These are phyloP conservation scores for Hypoxylon fuscum DNA, from an alignment of 495 filamentous ascomycete genomes.

Conservation along the genomic window DNA sequence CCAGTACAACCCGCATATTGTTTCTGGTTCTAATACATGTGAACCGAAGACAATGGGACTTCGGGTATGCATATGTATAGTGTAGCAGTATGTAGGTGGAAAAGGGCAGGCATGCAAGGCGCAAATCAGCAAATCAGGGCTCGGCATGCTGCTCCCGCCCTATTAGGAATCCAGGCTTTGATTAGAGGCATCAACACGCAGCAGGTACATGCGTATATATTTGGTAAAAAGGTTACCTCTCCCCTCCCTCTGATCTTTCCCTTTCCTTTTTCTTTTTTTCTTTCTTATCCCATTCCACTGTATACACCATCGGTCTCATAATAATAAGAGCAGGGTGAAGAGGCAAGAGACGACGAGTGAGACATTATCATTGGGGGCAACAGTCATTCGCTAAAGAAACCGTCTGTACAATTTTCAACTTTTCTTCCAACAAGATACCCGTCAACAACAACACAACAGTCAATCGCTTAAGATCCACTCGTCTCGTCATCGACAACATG, in stretches of 20 bases:
- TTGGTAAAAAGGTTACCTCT: slow-evolving; percentile 7
- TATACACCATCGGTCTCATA: slow-evolving; percentile 12
- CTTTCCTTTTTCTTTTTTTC: slow-evolving; percentile 14
- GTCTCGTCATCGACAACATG: slow-evolving; percentile 39
- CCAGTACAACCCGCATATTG: slow-evolving; percentile 15
- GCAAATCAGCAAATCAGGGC: slow-evolving; percentile 21
- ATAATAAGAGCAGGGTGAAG: slow-evolving; percentile 32
- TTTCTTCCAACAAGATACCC: slow-evolving; percentile 9
- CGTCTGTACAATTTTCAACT: slow-evolving; percentile 23
- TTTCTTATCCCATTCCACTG: slow-evolving; percentile 16
- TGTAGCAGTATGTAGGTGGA: too few relatives aligned
- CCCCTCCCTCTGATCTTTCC: slow-evolving; percentile 16
- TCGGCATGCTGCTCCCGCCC: slow-evolving; percentile 2
- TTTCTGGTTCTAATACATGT: slow-evolving; percentile 16
- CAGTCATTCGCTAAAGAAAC: slow-evolving; percentile 34
- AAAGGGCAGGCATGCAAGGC: slow-evolving; percentile 22
- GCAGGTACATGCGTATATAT: too few relatives aligned
- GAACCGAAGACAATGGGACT: slow-evolving; percentile 32
- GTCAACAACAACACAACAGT: slow-evolving; percentile 5
- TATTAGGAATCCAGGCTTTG: slow-evolving; percentile 26
- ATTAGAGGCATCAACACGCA: slow-evolving; percentile 8
- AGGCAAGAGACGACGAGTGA: slow-evolving; percentile 36
- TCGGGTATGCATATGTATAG: slow-evolving; percentile 18
- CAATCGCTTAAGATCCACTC: slow-evolving; percentile 30
- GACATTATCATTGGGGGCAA: slow-evolving; percentile 29